Percentiles rank a stretch among this genome's conserved stretches.
phyloP scores from a whole-genome alignment of 2,329 filamentous ascomycete species.

The Aureobasidium sp. region DNA sequence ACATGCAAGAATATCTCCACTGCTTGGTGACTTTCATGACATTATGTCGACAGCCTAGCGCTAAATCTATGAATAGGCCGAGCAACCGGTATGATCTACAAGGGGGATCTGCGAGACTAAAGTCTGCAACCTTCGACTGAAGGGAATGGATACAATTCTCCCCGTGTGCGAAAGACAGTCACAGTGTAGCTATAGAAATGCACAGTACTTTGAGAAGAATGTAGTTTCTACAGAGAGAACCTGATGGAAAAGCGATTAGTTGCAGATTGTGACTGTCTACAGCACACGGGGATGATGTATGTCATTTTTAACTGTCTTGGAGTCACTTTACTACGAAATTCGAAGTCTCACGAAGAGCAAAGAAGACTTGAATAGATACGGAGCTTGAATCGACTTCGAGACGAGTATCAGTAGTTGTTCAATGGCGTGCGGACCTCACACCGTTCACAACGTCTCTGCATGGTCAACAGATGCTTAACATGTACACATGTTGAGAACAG shows the following conservation, averaged over 20 bases:
- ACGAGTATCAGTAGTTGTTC: neutral
- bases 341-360: neutral
- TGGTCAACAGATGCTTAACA: neutral
- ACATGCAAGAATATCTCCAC: neutral
- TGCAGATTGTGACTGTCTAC: too few species aligned
- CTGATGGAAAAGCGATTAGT: too few species aligned
- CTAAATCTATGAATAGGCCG: constrained; percentile 7
- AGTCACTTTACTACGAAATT: neutral
- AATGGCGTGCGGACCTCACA: too few species aligned
- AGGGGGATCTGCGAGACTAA: constrained; percentile 7
- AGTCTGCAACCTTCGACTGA: neutral
- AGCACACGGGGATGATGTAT: neutral
- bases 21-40: neutral
- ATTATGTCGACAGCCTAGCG: neutral
- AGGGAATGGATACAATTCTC: neutral
- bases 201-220: too few species aligned
- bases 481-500: neutral
- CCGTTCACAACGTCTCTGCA: neutral
- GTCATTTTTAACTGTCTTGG: neutral
- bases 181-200: too few species aligned
- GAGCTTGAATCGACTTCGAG: neutral
- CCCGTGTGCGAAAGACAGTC: too few species aligned
- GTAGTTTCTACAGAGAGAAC: too few species aligned
- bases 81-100: constrained; percentile 1
- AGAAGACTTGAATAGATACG: neutral